A percentile compares a stretch with the other conserved stretches of the same genome.
Conservation (phyloP, 257 asterid genomes). For the Cinchona pubescens region DNA sequence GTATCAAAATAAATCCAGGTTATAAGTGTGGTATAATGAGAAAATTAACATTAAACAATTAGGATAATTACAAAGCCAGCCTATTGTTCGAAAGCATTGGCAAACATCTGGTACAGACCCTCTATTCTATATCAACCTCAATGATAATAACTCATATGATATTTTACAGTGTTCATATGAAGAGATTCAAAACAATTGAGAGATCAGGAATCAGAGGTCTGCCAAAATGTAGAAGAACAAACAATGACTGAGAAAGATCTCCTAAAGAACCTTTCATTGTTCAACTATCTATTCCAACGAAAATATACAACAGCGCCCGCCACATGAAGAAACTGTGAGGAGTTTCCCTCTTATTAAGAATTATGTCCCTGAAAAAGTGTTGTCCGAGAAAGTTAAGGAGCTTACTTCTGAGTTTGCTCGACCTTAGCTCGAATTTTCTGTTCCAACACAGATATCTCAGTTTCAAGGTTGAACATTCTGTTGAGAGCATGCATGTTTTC, state of each 20-base stretch:
- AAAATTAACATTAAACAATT: background rate
- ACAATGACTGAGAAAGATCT: constrained; percentile 33
- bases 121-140: background rate
- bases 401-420: constrained; percentile 71
- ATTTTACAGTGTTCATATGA: constrained; percentile 1
- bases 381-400: constrained; percentile 1
- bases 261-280: constrained; percentile 23
- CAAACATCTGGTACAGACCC: background rate
- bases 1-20: background rate
- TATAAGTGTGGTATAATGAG: background rate
- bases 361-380: constrained; percentile 21
- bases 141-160: background rate
- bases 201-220: constrained; percentile 22
- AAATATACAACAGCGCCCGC: constrained; percentile 31
- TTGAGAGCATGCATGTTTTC: constrained; percentile 96
- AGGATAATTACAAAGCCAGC: background rate
- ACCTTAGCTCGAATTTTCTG: constrained; percentile 87
- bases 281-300: constrained; percentile 28
- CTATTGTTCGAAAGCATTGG: background rate
- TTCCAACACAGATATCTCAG: constrained; percentile 78
- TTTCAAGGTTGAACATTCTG: constrained; percentile 82
- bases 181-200: constrained; percentile 21
- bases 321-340: constrained; percentile 26
- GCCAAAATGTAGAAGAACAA: constrained; percentile 24
- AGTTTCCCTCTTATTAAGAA: constrained; percentile 45